Percentiles rank a stretch among this genome's conserved stretches.
These are phyloP conservation scores for Colletotrichum lupini DNA, from an alignment of 2,329 filamentous ascomycete genomes.

Conservation along the genomic window DNA sequence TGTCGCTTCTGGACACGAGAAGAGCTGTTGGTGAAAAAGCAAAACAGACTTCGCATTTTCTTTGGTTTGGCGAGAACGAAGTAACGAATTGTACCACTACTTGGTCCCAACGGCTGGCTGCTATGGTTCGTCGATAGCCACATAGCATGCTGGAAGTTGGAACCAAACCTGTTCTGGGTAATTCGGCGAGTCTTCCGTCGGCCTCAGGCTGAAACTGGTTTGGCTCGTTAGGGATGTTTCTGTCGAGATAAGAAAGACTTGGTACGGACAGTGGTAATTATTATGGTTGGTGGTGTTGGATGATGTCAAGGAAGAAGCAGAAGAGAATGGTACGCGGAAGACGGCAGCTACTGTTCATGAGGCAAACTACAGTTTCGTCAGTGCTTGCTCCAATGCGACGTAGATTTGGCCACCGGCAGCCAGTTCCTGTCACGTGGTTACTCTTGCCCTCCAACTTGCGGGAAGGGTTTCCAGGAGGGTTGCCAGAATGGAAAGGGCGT, in stretches of 20 bases:
- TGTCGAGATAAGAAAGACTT: constrained; percentile 17
- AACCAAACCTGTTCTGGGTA: constrained; percentile 6
- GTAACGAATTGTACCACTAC: constrained; percentile 25
- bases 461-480: background rate
- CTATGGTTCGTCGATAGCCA: background rate
- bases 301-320: background rate
- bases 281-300: background rate
- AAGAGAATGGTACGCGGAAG: background rate
- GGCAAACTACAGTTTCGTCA: background rate
- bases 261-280: background rate
- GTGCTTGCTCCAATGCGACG: background rate
- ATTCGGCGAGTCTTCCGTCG: constrained; percentile 18
- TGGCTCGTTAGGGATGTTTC: background rate
- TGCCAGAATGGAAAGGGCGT: background rate
- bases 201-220: constrained; percentile 22
- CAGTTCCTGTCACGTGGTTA: background rate
- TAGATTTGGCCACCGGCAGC: constrained; percentile 14
- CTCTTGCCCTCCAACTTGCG: background rate
- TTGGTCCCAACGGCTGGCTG: background rate
- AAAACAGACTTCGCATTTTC: background rate
- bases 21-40: constrained; percentile 12
- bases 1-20: constrained; percentile 23
- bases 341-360: background rate
- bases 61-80: background rate
- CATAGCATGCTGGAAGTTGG: background rate